Evolutionary conservation across 1,139 yeast genomes (phyloP).

Genomic region (Suhomyces bolitotheri): DNA sequence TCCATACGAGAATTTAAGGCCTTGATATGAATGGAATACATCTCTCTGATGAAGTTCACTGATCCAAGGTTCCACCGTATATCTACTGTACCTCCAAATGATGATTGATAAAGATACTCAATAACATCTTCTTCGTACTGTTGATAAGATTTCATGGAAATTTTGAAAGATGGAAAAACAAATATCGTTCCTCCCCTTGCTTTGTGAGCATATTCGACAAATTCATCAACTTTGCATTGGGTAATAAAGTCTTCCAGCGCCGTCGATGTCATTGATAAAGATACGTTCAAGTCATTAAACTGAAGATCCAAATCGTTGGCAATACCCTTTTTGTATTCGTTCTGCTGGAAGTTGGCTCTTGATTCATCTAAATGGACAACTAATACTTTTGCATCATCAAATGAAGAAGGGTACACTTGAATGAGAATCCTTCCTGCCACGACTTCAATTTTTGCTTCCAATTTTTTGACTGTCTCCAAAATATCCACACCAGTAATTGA

Average conservation of each 20-base stretch:
- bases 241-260: constrained; percentile 47
- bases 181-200: constrained; percentile 82
- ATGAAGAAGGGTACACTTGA: constrained; percentile 75
- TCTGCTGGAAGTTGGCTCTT: constrained; percentile 61
- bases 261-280: constrained; percentile 56
- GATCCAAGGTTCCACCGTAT: constrained; percentile 93
- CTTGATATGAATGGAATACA: constrained; percentile 65
- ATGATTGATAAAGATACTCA: constrained; percentile 65
- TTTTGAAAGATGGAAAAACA: constrained; percentile 71
- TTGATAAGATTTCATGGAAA: constrained; percentile 78
- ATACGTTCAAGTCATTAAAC: constrained; percentile 62
- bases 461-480: constrained; percentile 41
- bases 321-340: constrained; percentile 47
- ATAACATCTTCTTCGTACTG: constrained; percentile 48
- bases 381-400: constrained; percentile 73
- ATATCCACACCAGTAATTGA: constrained; percentile 19
- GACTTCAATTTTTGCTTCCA: constrained; percentile 64
- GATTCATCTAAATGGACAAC: constrained; percentile 61
- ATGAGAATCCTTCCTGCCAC: constrained; percentile 54
- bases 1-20: constrained; percentile 43
- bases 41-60: constrained; percentile 84
- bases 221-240: constrained; percentile 52
- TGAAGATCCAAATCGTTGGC: constrained; percentile 53
- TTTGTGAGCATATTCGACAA: constrained; percentile 53
- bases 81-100: constrained; percentile 87